Evolutionary conservation across 1,139 yeast genomes (phyloP).

Genomic region (Zygoascus hellenicus): DNA sequence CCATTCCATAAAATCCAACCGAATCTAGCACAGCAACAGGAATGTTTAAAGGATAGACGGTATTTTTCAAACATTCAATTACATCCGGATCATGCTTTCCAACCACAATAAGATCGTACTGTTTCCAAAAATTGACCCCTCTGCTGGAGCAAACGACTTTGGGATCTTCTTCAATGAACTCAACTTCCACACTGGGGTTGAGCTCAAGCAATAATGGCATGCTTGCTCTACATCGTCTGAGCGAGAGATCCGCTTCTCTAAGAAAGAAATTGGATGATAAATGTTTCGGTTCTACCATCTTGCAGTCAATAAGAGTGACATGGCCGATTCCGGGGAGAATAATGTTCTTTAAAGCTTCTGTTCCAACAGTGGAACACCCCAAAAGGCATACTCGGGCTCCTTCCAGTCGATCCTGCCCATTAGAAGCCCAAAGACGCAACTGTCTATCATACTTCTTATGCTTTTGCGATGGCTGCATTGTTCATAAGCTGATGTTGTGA

Average conservation of each 20-base stretch:
- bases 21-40: slow-evolving; percentile 52
- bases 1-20: slow-evolving; percentile 63
- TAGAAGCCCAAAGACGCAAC: slow-evolving; percentile 75
- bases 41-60: slow-evolving; percentile 43
- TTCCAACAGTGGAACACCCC: slow-evolving; percentile 54
- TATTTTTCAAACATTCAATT: slow-evolving; percentile 33
- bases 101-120: slow-evolving; percentile 50
- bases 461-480: slow-evolving; percentile 18
- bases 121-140: slow-evolving; percentile 39
- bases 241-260: slow-evolving; percentile 42
- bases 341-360: slow-evolving; percentile 72
- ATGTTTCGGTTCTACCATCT: slow-evolving; percentile 40
- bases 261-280: slow-evolving; percentile 61
- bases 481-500: not conserved
- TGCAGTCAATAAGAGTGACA: slow-evolving; percentile 53
- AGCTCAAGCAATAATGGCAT: slow-evolving; percentile 46
- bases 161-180: slow-evolving; percentile 27
- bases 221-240: slow-evolving; percentile 39
- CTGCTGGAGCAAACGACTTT: slow-evolving; percentile 18
- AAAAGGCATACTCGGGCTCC: slow-evolving; percentile 56
- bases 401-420: slow-evolving; percentile 65
- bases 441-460: slow-evolving; percentile 68
- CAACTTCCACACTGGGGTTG: slow-evolving; percentile 54
- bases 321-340: slow-evolving; percentile 75
- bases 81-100: slow-evolving; percentile 30